These are phyloP conservation scores for Tuber microsphaerosporum DNA, from an alignment of 495 filamentous ascomycete genomes.

Conservation along the genomic window DNA sequence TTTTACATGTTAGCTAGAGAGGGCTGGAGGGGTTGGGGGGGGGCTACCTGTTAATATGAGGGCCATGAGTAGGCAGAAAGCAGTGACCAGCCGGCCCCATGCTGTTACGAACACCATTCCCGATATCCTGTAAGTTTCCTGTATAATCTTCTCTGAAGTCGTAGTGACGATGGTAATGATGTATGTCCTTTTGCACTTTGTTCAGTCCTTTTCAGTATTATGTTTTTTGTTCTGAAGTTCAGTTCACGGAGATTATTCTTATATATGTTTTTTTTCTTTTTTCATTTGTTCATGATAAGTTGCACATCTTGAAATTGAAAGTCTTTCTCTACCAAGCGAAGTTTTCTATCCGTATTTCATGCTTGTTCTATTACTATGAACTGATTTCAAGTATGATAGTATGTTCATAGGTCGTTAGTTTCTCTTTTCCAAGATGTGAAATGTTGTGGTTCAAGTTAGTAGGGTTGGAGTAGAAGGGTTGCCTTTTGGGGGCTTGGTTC, in stretches of 20 bases:
- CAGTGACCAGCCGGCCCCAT: conserved; percentile 17
- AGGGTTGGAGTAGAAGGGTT: not conserved
- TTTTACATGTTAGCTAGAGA: conserved; percentile 8
- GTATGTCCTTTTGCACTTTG: not conserved
- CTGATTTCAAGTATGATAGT: not conserved
- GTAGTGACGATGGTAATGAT: not conserved
- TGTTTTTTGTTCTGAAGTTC: not conserved
- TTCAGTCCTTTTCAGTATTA: not conserved
- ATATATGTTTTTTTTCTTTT: not conserved
- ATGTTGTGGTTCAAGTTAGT: not conserved
- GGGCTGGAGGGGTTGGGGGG: not conserved
- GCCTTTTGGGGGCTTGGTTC: not conserved
- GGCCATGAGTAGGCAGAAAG: conserved; percentile 21
- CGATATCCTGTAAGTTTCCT: not conserved
- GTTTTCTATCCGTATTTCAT: not conserved
- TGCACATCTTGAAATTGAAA: not conserved
- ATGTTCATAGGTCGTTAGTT: not conserved
- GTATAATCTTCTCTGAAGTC: not conserved
- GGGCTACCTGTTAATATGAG: conserved; percentile 25
- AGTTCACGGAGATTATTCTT: not conserved
- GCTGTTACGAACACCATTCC: conserved; percentile 10
- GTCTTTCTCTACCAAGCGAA: not conserved
- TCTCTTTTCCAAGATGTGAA: not conserved
- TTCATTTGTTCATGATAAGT: not conserved
- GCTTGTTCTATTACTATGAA: not conserved